These are phyloP conservation scores for Saturnispora kantuleensis DNA, from an alignment of 805 yeast species.

Conservation along the genomic window DNA sequence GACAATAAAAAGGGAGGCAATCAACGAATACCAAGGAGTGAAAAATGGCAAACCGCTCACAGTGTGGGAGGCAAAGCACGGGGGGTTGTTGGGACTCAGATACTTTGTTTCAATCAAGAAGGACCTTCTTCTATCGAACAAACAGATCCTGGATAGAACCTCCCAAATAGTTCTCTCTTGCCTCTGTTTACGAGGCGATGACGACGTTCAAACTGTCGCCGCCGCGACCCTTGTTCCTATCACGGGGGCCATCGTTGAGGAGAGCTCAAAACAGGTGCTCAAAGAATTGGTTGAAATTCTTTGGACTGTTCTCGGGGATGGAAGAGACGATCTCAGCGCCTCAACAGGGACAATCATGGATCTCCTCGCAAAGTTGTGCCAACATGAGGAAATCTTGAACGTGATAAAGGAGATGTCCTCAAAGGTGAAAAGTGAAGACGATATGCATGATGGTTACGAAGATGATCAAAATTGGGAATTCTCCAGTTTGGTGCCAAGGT, in stretches of 20 bases:
- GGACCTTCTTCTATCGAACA: slow-evolving; percentile 55
- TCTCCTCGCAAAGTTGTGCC: slow-evolving; percentile 75
- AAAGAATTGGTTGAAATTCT: slow-evolving; percentile 52
- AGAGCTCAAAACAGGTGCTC: slow-evolving; percentile 34
- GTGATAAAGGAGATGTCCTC: slow-evolving; percentile 56
- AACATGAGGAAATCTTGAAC: slow-evolving; percentile 66
- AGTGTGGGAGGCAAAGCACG: slow-evolving; percentile 97
- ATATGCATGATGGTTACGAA: slow-evolving; percentile 32
- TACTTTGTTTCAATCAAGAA: slow-evolving; percentile 87
- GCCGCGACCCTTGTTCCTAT: slow-evolving; percentile 90
- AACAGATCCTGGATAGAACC: slow-evolving; percentile 56
- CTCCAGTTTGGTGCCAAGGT: slow-evolving; percentile 71
- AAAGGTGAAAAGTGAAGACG: slow-evolving; percentile 12
- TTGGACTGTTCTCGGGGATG: slow-evolving; percentile 81
- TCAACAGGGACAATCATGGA: slow-evolving; percentile 96
- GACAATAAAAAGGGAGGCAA: slow-evolving; percentile 16
- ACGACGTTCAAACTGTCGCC: slow-evolving; percentile 95
- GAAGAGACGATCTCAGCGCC: slow-evolving; percentile 88
- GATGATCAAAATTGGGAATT: slow-evolving; percentile 34
- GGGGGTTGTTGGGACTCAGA: slow-evolving; percentile 89
- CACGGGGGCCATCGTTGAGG: slow-evolving; percentile 29
- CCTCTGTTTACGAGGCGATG: slow-evolving; percentile 90
- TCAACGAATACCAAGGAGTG: not conserved
- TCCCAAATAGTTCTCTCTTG: slow-evolving; percentile 84
- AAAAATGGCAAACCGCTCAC: slow-evolving; percentile 29